phyloP scores from a whole-genome alignment of 2,329 filamentous ascomycete species.

The Trichoderma atroviride region DNA sequence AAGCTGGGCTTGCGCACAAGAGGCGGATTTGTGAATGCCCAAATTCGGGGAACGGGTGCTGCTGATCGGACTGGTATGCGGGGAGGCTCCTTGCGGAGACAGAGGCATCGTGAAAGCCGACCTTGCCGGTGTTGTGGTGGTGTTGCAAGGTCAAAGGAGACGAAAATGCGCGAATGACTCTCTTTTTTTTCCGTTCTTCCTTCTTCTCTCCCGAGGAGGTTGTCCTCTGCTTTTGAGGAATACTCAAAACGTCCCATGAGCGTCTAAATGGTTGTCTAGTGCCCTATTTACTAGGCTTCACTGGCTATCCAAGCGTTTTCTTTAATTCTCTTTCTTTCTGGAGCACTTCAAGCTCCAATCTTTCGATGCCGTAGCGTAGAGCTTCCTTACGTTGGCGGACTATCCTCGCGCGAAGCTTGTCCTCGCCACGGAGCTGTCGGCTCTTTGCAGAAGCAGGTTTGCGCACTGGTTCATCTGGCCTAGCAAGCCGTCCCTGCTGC shows the following conservation, averaged over 20 bases:
- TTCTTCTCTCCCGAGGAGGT: neutral
- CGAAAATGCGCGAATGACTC: neutral
- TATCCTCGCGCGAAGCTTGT: conserved; percentile 58
- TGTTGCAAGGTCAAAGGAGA: neutral
- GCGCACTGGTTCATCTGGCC: conserved; percentile 31
- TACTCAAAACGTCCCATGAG: neutral
- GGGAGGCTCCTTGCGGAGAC: conserved; percentile 12
- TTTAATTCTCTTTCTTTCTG: conserved; percentile 67
- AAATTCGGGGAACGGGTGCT: neutral
- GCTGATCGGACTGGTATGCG: conserved; percentile 18
- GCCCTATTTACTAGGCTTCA: neutral
- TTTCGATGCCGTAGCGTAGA: conserved; percentile 82
- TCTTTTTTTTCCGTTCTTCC: neutral
- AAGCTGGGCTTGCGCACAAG: neutral
- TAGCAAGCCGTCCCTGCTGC: conserved; percentile 68
- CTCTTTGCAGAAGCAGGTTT: conserved; percentile 5
- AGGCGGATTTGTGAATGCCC: neutral
- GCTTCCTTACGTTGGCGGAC: conserved; percentile 81
- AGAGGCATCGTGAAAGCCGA: conserved; percentile 27
- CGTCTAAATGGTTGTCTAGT: too few species aligned
- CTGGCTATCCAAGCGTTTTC: conserved; percentile 51
- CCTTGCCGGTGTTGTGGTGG: conserved; percentile 11
- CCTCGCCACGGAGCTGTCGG: conserved; percentile 54
- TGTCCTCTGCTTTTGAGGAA: neutral
- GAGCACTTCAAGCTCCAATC: conserved; percentile 81